phyloP scores from a whole-genome alignment of 495 filamentous ascomycete species.

The Trichoderma virens region DNA sequence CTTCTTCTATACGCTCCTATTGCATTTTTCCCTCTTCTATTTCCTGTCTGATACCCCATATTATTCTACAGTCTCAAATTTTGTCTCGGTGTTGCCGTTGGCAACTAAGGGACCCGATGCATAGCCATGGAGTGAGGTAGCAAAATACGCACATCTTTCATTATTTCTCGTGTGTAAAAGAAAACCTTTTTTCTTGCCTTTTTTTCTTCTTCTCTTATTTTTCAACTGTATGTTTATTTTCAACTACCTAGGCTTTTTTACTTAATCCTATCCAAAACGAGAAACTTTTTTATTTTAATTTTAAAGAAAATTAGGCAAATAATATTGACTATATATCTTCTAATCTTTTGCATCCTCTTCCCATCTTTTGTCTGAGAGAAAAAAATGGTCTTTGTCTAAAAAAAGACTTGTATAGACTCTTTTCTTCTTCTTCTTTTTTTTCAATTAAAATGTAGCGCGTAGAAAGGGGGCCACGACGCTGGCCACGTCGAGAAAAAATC shows the following conservation, averaged over 20 bases:
- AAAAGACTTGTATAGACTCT: not conserved
- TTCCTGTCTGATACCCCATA: not conserved
- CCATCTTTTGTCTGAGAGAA: not conserved
- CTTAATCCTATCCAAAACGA: too few species aligned
- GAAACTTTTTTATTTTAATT: too few species aligned
- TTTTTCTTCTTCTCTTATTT: not conserved
- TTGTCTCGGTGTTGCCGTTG: not conserved
- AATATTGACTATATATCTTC: not conserved
- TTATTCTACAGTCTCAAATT: not conserved
- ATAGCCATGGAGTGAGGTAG: conserved; percentile 10
- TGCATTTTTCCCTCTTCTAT: not conserved
- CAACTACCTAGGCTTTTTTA: too few species aligned
- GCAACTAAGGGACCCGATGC: not conserved
- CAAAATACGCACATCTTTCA: not conserved
- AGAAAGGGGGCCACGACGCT: not conserved
- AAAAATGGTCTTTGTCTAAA: not conserved
- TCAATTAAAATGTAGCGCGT: not conserved
- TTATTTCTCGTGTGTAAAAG: too few species aligned
- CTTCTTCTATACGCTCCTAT: not conserved
- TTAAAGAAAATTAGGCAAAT: too few species aligned
- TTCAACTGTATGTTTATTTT: not conserved
- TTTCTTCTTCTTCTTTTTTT: not conserved
- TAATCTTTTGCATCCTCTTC: not conserved
- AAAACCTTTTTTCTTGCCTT: not conserved
- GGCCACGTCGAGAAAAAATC: not conserved